Evolutionary conservation across 192 early-diverging fungal genomes (phyloP), one percentile per base, ranked within the genome.

Genomic region (Coemansia guatemalensis): DNA sequence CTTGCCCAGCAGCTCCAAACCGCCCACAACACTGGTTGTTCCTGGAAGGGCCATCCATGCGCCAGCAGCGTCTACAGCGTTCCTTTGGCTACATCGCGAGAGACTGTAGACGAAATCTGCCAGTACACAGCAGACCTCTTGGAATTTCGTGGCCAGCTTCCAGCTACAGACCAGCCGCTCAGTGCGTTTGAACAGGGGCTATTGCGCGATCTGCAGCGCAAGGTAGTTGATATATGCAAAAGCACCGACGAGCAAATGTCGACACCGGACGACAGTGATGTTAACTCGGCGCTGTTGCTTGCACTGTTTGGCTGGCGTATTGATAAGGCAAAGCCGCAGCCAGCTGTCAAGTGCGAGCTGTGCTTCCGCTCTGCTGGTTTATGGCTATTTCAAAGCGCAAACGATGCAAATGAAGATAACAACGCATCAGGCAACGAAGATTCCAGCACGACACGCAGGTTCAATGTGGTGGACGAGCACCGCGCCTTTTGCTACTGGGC

Each of bases 401-500:
- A 20, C 32, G 59, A 52, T 17, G 35, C 50, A 9, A 22, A 24
- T 12, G 22, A 8, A 2, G 35, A 4, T 20, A 14, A 3, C 9
- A 25, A 53, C 9, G 21, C 32, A 18, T 21, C 17, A 26, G 57
- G n/a, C 11, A 6, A 49, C 32, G 48, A 35, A 7, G n/a, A 8
- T 3, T 53, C 33, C 24, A 18, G 30, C 29, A 49, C 30, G 4
- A 12, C 26, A 4, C 67, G 14, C 8, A 29, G 52, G 25, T 81
- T 83, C 41, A 56, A 76, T 52, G 74, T 53, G 22, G 64, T 59
- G 4, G 56, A 58, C 18, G 82, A 83, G 55, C 82, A 83, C 35
- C 61, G 82, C 9, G 21, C 71, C 8, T 83, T 77, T 53, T 83
- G 82, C 74, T 83, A 79, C 60, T 83, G 82, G 82, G 62, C 56